These are phyloP conservation scores for Breviolum minutum DNA, from an alignment of 73 alveolate genomes.

Conservation along the genomic window DNA sequence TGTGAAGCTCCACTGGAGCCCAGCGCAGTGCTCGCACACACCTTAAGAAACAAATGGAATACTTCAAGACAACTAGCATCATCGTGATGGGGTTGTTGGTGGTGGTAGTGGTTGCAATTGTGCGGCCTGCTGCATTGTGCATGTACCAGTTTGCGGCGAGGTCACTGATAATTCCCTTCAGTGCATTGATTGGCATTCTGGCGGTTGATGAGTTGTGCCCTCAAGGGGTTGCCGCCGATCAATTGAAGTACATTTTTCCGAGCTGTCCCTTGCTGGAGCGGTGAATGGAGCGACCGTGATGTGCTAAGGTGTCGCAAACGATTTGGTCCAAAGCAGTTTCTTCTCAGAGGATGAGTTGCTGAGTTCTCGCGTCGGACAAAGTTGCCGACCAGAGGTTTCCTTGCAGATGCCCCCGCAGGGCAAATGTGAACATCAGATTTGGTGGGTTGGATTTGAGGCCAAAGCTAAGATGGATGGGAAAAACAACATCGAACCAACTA, in stretches of 20 bases:
- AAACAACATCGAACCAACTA: no score
- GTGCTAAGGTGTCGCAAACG: slow-evolving; percentile 2
- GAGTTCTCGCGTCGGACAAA: not conserved
- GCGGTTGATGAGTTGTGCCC: slow-evolving; percentile 12
- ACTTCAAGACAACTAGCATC: not conserved
- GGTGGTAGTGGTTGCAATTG: no score
- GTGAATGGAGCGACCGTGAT: no score
- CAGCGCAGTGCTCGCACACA: not conserved
- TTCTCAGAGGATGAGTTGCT: not conserved
- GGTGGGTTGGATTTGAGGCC: no score
- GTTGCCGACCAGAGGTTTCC: not conserved
- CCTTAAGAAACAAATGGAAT: not conserved
- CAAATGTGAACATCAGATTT: no score
- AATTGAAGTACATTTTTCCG: not conserved
- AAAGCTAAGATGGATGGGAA: no score
- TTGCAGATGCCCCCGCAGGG: no score
- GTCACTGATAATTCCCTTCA: slow-evolving; percentile 19
- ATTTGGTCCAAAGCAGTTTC: not conserved
- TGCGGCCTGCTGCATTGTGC: not conserved
- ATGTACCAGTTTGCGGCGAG: not conserved
- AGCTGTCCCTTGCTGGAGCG: no score
- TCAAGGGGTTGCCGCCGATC: not conserved
- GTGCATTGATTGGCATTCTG: slow-evolving; percentile 18
- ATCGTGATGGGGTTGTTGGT: no score
- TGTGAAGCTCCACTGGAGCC: no score